Evolutionary conservation across 495 filamentous ascomycete species (phyloP), one percentile per base, ranked within the genome.

Genomic region (Pseudoneurospora amorphoporcata): DNA sequence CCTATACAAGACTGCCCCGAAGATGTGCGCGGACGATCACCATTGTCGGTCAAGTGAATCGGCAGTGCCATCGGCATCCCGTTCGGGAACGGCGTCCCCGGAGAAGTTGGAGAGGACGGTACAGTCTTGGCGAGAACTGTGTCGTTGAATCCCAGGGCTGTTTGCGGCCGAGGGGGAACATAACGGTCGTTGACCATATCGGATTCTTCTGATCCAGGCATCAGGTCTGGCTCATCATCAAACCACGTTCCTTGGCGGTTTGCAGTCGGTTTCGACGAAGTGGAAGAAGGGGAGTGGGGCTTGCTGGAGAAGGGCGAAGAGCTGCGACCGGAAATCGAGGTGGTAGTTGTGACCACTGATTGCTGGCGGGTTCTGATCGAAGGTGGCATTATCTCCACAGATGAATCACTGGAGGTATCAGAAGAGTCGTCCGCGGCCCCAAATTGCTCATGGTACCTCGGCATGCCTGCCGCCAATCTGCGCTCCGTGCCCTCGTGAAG

Each of bases 271-370:
- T 72, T 71, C 7, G 77, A 74, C 0, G 68, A 39, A 9, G 70
- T 71, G 2, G 71, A 71, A 29, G 75, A 72, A 3, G 75, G 75
- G 39, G 77, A 75, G 4, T 58, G n/a, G 0, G 74, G 42, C 19
- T 73, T 75, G 9, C 72, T 73, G 3, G 79, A 80, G 41, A 78
- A 65, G 0, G 74, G 58, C 35, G 79, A 80, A 47, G 80, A 77
- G 35, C 76, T 70, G 53, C 79, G 78, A 23, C 77, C 77, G 8
- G 81, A 77, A 17, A 81, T 39, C 23, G 78, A 83, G 10, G 82
- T 81, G 47, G 76, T 80, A 12, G 78, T 76, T 37, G 80, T 82
- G 17, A 77, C 73, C 61, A 82, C 75, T 0, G 83, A 84, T 37
- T 77, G 81, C 69, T 81, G 73, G 45, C 80, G 76, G 9, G 72